Evolutionary conservation across 1,139 yeast species (phyloP).

Genomic region (Blastobotrys petasosporus): DNA sequence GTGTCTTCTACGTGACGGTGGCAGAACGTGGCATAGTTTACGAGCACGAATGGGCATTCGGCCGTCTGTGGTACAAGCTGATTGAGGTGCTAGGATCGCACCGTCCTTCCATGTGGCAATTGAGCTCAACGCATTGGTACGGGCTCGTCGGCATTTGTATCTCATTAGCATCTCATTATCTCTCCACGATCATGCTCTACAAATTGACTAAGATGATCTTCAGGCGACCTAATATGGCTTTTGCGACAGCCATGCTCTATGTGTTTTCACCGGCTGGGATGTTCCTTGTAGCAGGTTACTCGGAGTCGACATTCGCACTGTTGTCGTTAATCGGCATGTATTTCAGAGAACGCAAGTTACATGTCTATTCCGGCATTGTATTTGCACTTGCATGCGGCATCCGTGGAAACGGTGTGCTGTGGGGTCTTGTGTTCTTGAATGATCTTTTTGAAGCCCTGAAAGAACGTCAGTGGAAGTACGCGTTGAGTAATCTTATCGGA

Average conservation of each 20-base stretch:
- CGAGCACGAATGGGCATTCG: conserved; percentile 90
- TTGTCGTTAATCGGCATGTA: conserved; percentile 55
- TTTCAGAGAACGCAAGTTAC: conserved; percentile 37
- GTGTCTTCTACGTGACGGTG: conserved; percentile 64
- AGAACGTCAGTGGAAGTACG: not conserved
- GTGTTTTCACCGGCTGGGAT: conserved; percentile 74
- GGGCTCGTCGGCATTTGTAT: conserved; percentile 42
- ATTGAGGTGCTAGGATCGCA: conserved; percentile 26
- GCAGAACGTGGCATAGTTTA: conserved; percentile 46
- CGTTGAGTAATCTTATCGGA: conserved; percentile 35
- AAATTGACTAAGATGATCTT: conserved; percentile 36
- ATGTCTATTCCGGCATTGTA: conserved; percentile 51
- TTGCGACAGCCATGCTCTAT: conserved; percentile 43
- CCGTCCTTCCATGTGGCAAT: conserved; percentile 13
- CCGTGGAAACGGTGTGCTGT: conserved; percentile 68
- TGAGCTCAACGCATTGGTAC: conserved; percentile 35
- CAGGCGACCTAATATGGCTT: conserved; percentile 27
- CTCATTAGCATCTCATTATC: conserved; percentile 50
- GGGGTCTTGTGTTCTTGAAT: conserved; percentile 61
- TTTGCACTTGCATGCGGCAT: conserved; percentile 56
- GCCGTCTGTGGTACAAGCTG: conserved; percentile 66
- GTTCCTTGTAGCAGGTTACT: conserved; percentile 67
- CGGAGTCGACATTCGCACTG: conserved; percentile 71
- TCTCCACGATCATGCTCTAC: conserved; percentile 48
- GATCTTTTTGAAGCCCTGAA: conserved; percentile 37